Evolutionary conservation across 345 rosid species (phyloP).

Genomic region (Clausena lansium): DNA sequence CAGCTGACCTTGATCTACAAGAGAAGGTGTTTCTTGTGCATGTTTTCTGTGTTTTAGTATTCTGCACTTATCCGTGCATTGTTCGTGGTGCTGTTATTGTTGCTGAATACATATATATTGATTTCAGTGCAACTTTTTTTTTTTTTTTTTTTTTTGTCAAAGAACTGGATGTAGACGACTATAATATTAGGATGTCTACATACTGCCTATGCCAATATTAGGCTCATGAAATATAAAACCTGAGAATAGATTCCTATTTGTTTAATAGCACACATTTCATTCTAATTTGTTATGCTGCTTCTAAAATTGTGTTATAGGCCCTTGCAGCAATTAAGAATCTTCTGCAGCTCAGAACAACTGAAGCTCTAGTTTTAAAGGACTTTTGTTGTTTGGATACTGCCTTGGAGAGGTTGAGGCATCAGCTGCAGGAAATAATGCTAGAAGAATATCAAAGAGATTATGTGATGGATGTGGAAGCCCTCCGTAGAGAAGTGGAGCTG

Average conservation of each 20-base stretch:
- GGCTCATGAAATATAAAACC: not conserved
- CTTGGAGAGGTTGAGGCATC: constrained; percentile 64
- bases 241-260: not conserved
- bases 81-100: not conserved
- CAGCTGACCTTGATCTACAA: constrained; percentile 80
- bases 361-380: constrained; percentile 62
- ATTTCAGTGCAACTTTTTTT: not conserved
- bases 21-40: constrained; percentile 60
- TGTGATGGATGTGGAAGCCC: constrained; percentile 61
- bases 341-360: constrained; percentile 57
- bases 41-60: constrained; percentile 5
- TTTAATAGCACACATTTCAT: not conserved
- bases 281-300: not conserved
- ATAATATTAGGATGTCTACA: not conserved
- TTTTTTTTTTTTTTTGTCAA: too few relatives aligned
- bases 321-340: constrained; percentile 73
- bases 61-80: not conserved
- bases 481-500: constrained; percentile 68
- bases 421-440: constrained; percentile 50
- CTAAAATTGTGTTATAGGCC: constrained; percentile 46
- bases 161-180: not conserved
- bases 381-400: constrained; percentile 67
- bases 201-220: not conserved
- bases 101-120: not conserved
- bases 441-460: constrained; percentile 68